phyloP scores from a whole-genome alignment of 176 grass and related monocot species.

The Avena insularis region DNA sequence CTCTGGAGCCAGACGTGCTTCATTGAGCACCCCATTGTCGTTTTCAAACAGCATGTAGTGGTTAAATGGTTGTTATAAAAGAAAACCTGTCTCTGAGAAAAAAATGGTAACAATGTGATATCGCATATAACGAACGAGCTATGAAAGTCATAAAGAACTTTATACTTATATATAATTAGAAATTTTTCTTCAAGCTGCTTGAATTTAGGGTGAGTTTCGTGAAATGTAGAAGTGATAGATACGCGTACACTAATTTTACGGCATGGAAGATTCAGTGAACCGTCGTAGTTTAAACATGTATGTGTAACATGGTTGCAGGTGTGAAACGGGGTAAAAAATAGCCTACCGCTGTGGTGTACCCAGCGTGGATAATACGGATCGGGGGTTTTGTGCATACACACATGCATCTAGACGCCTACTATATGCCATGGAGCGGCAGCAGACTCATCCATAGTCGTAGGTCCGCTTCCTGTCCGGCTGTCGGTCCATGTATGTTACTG shows the following conservation, averaged over 20 bases:
- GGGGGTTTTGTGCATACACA: neutral
- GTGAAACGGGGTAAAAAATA: slow-evolving; percentile 3
- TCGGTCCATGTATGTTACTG: no score
- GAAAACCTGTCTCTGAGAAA: no score
- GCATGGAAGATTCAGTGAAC: neutral
- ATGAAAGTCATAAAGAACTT: neutral
- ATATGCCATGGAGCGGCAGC: neutral
- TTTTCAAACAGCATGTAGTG: no score
- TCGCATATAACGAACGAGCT: neutral
- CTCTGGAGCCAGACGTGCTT: neutral
- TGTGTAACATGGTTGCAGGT: neutral
- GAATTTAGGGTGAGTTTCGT: neutral
- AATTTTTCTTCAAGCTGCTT: neutral
- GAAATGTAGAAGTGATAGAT: neutral
- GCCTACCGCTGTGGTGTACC: neutral
- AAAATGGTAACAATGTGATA: neutral
- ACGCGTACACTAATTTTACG: neutral
- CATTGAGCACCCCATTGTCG: no score
- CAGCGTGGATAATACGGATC: neutral
- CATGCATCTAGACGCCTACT: neutral
- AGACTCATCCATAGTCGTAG: no score
- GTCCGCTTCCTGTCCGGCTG: neutral
- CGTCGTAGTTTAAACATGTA: neutral
- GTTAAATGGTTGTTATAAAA: no score
- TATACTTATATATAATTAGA: neutral